phyloP scores from a whole-genome alignment of 257 asterid genomes.

The Forsythia suspensa region DNA sequence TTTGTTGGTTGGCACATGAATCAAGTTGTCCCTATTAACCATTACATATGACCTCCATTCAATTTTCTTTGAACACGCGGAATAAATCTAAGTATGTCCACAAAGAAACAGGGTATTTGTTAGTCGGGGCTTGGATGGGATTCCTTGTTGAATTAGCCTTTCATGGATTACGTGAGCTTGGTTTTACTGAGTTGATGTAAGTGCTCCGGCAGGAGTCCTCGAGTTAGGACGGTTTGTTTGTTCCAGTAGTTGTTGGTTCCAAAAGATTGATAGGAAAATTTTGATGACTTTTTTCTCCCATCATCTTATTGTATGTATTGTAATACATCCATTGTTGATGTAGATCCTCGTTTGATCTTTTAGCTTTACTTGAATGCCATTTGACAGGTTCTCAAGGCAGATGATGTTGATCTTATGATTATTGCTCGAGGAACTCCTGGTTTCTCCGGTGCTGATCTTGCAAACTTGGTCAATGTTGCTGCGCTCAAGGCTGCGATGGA shows the following conservation, averaged over 20 bases:
- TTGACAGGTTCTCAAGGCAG: slow-evolving; percentile 78
- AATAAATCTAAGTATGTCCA: background rate
- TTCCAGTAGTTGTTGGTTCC: background rate
- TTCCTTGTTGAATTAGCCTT: background rate
- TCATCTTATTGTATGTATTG: background rate
- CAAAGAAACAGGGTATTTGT: background rate
- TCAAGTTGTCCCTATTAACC: background rate
- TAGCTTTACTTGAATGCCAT: background rate
- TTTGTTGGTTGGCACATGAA: background rate
- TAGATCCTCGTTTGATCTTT: background rate
- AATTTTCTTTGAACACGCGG: background rate
- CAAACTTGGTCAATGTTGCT: slow-evolving; percentile 81
- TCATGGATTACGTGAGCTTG: background rate
- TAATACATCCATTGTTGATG: background rate
- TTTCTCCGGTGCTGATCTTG: slow-evolving; percentile 95
- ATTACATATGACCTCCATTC: background rate
- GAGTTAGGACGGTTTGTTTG: background rate
- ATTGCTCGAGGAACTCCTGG: slow-evolving; percentile 94
- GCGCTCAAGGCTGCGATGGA: slow-evolving; percentile 94
- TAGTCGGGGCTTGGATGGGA: background rate
- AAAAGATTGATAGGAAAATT: background rate
- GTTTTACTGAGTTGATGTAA: background rate
- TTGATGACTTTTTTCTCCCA: background rate
- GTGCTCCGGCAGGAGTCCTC: background rate
- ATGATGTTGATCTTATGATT: slow-evolving; percentile 80